Evolutionary conservation across 805 yeast species (phyloP).

Genomic region (Spathaspora sp.): DNA sequence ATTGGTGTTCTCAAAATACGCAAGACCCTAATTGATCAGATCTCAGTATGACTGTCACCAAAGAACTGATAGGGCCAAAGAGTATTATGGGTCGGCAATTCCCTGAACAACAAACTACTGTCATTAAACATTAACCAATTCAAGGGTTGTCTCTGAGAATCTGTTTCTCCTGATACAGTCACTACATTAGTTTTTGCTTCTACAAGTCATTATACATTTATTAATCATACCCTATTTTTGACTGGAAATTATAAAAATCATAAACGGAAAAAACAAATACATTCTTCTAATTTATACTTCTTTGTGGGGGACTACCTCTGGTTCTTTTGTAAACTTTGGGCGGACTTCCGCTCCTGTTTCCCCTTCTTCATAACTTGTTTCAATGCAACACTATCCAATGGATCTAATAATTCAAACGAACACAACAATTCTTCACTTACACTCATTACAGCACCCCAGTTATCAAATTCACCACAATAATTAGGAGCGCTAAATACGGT

Average conservation of each 20-base stretch:
- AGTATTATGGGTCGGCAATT: conserved; percentile 61
- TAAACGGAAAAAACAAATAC: too few relatives aligned
- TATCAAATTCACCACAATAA: conserved; percentile 78
- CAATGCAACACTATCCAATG: conserved; percentile 87
- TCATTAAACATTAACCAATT: conserved; percentile 54
- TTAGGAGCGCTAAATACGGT: conserved; percentile 83
- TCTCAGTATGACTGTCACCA: conserved; percentile 42
- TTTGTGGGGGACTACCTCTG: background rate
- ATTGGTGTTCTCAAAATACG: conserved; percentile 45
- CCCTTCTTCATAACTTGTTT: conserved; percentile 94
- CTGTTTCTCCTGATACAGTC: too few relatives aligned
- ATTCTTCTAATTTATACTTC: too few relatives aligned
- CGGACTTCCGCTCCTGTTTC: conserved; percentile 77
- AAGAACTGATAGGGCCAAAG: conserved; percentile 36
- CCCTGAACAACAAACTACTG: conserved; percentile 59
- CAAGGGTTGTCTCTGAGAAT: background rate
- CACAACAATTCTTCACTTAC: conserved; percentile 90
- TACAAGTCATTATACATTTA: too few relatives aligned
- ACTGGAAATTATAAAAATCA: too few relatives aligned
- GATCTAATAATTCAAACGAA: conserved; percentile 89
- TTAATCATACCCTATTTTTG: too few relatives aligned
- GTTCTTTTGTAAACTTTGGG: conserved; percentile 21
- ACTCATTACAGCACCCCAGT: conserved; percentile 94
- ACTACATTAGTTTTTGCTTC: too few relatives aligned
- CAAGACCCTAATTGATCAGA: conserved; percentile 47